Evolutionary conservation across 2,329 filamentous ascomycete species (phyloP).

Genomic region (Phaeosphaeria sp.): DNA sequence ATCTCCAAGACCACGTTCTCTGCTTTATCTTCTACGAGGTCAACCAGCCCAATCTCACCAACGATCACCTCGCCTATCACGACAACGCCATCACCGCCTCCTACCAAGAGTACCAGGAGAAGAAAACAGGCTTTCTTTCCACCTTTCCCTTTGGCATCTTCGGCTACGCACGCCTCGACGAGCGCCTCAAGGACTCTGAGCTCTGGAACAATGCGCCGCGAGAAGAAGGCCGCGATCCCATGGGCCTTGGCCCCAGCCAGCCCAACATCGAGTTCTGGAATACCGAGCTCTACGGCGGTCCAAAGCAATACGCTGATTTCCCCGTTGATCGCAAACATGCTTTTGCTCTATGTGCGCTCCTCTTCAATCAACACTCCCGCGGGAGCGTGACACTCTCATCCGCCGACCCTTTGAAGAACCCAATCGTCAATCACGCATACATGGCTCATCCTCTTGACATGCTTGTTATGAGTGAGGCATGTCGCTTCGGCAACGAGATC

Average conservation of each 20-base stretch:
- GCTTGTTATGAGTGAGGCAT: constrained; percentile 66
- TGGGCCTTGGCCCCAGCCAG: constrained; percentile 64
- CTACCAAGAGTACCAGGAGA: constrained; percentile 63
- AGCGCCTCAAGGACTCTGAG: constrained; percentile 62
- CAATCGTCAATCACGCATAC: constrained; percentile 66
- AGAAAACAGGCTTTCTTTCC: constrained; percentile 65
- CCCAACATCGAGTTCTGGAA: constrained; percentile 70
- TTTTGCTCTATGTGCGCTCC: constrained; percentile 65
- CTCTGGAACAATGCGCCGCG: constrained; percentile 62
- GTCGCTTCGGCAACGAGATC: constrained; percentile 66
- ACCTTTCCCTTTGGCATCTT: constrained; percentile 70
- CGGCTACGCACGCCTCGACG: constrained; percentile 67
- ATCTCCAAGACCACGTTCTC: constrained; percentile 68
- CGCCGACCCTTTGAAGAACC: constrained; percentile 58
- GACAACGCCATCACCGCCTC: constrained; percentile 58
- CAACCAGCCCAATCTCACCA: constrained; percentile 61
- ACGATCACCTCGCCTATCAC: constrained; percentile 65
- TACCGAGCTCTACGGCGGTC: constrained; percentile 67
- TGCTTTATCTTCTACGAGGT: constrained; percentile 68
- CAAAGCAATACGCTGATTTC: constrained; percentile 63
- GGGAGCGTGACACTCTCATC: constrained; percentile 62
- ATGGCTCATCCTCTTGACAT: constrained; percentile 65
- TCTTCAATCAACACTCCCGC: constrained; percentile 65
- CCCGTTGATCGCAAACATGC: constrained; percentile 62
- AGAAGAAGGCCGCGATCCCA: constrained; percentile 61